A percentile compares a stretch with the other conserved stretches of the same genome.
Conservation (phyloP, 805 yeast genomes). For the Yarrowia sp. region DNA sequence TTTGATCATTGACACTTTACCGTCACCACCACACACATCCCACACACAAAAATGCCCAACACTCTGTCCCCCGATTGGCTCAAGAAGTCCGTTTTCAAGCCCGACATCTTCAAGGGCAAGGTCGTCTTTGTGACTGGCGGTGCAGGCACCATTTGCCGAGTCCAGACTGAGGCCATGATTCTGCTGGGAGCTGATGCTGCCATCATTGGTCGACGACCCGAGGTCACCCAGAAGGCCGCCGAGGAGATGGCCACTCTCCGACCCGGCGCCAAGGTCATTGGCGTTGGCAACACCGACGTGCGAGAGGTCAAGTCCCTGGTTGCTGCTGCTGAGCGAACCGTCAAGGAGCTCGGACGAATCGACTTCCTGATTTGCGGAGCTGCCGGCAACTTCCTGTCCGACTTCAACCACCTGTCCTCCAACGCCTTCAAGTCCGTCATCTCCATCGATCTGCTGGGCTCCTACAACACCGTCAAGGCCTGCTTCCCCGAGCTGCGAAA, state of each 20-base stretch:
- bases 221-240: conserved; percentile 72
- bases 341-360: conserved; percentile 72
- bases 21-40: neutral
- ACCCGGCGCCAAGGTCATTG: conserved; percentile 69
- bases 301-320: conserved; percentile 67
- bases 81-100: conserved; percentile 52
- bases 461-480: conserved; percentile 89
- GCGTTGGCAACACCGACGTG: conserved; percentile 78
- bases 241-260: conserved; percentile 65
- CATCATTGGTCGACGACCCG: conserved; percentile 77
- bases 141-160: conserved; percentile 93
- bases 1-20: neutral
- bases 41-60: conserved; percentile 45
- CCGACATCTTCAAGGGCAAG: conserved; percentile 77
- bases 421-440: conserved; percentile 90
- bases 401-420: conserved; percentile 75
- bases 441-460: conserved; percentile 85
- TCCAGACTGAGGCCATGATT: conserved; percentile 85
- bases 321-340: conserved; percentile 70
- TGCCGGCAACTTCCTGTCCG: conserved; percentile 89
- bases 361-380: conserved; percentile 95
- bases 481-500: conserved; percentile 67
- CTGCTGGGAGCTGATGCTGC: conserved; percentile 86
- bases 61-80: conserved; percentile 45
- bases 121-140: conserved; percentile 95